Evolutionary conservation across 2,329 filamentous ascomycete genomes (phyloP).

Genomic region (Didymella glomerata): DNA sequence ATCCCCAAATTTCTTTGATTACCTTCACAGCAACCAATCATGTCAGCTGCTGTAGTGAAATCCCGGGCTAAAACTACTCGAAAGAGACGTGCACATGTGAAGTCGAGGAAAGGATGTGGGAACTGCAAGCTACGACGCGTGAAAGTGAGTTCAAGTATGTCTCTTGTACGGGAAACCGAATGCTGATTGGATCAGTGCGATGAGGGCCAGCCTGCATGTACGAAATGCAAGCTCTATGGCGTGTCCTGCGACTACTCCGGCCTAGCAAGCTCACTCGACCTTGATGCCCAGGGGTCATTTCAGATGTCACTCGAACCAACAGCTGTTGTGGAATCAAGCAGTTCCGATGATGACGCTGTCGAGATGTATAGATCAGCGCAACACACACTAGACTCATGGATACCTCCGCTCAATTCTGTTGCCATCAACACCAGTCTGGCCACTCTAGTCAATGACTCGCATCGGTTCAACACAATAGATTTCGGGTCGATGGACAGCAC

Average conservation of each 20-base stretch:
- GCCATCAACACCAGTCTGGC: constrained; percentile 2
- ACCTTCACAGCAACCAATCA: constrained; percentile 2
- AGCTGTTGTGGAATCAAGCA: neutral
- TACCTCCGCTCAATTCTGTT: neutral
- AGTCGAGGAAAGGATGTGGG: constrained; percentile 63
- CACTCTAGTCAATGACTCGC: constrained; percentile 5
- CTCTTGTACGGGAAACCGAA: neutral
- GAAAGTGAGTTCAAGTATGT: constrained; percentile 54
- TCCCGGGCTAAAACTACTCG: constrained; percentile 22
- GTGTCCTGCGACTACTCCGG: constrained; percentile 60
- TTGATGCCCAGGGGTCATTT: constrained; percentile 42
- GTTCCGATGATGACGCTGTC: neutral
- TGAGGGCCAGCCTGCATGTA: constrained; percentile 60
- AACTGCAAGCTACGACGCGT: constrained; percentile 66
- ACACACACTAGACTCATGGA: neutral
- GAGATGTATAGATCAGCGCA: neutral
- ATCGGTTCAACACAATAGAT: neutral
- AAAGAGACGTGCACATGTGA: constrained; percentile 56
- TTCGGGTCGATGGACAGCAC: neutral
- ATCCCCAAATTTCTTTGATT: neutral
- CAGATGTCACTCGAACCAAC: constrained; percentile 26
- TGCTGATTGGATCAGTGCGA: constrained; percentile 58
- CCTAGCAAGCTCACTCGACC: constrained; percentile 43
- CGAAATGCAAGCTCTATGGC: constrained; percentile 58
- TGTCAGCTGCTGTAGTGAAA: constrained; percentile 25